Conservation (phyloP, 2,329 filamentous ascomycete species). For the Scortechinia acanthostroma region DNA sequence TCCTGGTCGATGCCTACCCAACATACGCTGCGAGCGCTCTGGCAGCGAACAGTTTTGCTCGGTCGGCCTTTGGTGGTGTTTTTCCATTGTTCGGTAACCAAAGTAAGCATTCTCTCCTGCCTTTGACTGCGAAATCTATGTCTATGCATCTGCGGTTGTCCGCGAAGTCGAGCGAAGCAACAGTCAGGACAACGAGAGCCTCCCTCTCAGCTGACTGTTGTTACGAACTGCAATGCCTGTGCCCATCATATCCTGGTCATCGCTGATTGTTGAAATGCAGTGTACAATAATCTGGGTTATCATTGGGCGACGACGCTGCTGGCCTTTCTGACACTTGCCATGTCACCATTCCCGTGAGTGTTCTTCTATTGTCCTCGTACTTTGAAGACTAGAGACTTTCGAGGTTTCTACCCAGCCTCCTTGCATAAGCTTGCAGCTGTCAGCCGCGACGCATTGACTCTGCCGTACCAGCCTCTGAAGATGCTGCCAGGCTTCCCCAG, state of each 20-base stretch:
- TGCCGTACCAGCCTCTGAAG: too few species aligned
- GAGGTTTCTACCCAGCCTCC: slow-evolving; percentile 6
- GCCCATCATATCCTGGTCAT: neutral
- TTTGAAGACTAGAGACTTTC: too few species aligned
- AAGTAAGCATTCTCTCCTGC: neutral
- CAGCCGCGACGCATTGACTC: too few species aligned
- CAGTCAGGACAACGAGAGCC: too few species aligned
- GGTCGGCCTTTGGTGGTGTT: slow-evolving; percentile 68
- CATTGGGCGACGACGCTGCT: slow-evolving; percentile 34
- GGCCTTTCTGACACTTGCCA: slow-evolving; percentile 29
- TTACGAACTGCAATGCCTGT: too few species aligned
- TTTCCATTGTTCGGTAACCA: slow-evolving; percentile 5
- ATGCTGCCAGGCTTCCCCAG: too few species aligned
- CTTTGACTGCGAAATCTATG: too few species aligned
- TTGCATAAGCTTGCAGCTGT: too few species aligned
- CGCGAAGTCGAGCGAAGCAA: too few species aligned
- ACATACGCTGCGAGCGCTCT: slow-evolving; percentile 71
- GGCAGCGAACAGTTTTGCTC: slow-evolving; percentile 75
- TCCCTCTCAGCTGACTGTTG: too few species aligned
- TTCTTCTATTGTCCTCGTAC: slow-evolving; percentile 5
- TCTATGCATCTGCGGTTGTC: too few species aligned
- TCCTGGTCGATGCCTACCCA: slow-evolving; percentile 75
- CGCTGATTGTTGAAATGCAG: slow-evolving; percentile 13
- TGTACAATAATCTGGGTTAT: slow-evolving; percentile 33
- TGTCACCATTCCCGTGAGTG: slow-evolving; percentile 34